A percentile compares a stretch with the other conserved stretches of the same genome.
These are phyloP conservation scores for Candida ulmi DNA, from an alignment of 805 yeast genomes.

Conservation along the genomic window DNA sequence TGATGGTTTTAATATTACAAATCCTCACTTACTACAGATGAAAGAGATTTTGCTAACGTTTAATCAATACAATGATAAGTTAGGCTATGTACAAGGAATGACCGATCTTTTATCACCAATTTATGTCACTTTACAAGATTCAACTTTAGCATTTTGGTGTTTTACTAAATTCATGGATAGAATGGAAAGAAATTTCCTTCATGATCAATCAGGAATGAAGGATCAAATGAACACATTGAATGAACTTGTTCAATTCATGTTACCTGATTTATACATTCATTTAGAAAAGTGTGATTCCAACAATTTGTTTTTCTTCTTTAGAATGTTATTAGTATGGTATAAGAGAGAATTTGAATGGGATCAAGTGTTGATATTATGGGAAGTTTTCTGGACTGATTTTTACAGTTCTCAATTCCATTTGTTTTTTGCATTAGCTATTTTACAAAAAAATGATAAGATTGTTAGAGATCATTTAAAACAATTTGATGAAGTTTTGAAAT, in stretches of 20 bases:
- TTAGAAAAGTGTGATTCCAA: slow-evolving; percentile 83
- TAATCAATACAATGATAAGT: slow-evolving; percentile 72
- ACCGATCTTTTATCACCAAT: slow-evolving; percentile 86
- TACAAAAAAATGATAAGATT: slow-evolving; percentile 78
- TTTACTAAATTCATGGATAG: slow-evolving; percentile 84
- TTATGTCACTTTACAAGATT: slow-evolving; percentile 62
- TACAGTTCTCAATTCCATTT: slow-evolving; percentile 84
- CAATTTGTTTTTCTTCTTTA: slow-evolving; percentile 86
- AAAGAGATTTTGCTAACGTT: slow-evolving; percentile 80
- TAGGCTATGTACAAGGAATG: slow-evolving; percentile 99
- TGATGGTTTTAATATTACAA: slow-evolving; percentile 60
- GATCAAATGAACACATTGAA: slow-evolving; percentile 79
- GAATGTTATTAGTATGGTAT: slow-evolving; percentile 94
- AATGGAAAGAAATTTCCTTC: slow-evolving; percentile 89
- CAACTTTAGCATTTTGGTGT: slow-evolving; percentile 80
- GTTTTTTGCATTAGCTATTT: slow-evolving; percentile 82
- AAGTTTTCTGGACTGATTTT: slow-evolving; percentile 82
- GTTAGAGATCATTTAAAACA: slow-evolving; percentile 66
- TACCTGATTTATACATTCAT: slow-evolving; percentile 79
- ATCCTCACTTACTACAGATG: slow-evolving; percentile 68
- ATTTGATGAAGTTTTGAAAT: slow-evolving; percentile 90
- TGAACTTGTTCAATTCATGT: slow-evolving; percentile 83
- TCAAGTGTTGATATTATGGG: slow-evolving; percentile 83
- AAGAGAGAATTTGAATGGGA: slow-evolving; percentile 85
- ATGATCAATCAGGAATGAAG: slow-evolving; percentile 92